Base-by-base conservation (phyloP, 2,329 filamentous ascomycete species). In the Epichloe aotearoae region DNA sequence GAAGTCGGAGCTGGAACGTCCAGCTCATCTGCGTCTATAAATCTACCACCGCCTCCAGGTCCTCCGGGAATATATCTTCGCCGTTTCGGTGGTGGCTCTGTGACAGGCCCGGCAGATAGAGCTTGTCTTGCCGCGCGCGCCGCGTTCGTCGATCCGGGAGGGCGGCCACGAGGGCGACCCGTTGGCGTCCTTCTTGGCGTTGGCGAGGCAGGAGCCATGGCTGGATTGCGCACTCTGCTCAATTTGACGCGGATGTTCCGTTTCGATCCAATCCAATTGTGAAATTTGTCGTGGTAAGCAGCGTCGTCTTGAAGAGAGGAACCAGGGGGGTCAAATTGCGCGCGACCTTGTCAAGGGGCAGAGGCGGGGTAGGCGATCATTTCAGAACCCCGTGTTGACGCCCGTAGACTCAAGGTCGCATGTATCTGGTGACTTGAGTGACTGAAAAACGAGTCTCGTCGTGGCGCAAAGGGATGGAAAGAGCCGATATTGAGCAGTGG, bases 21-120 rank as follows among this genome's bases (percentile, higher is more conserved):
- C 53, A 76, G 71, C 48, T 78, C 77, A 52, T 88, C 80, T 51
- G 83, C 75, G 58, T 94, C 87, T 37, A 93, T 73, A 65, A 89
- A 95, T 62, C 89, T 76, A 19, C 89, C 88, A 52, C 89, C 88
- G 44, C 89, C 89, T 39, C 88, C 88, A 52, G 88, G 84, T 3
- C 88, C 89, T 46, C 89, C 89, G 36, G 91, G 88, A 46, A 94
- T 79, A 69, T 95, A 96, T 67, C 81, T 78, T 58, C 83, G 76
- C 62, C 79, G 80, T 69, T 88, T 89, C 1, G 74, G 74, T 12
- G 84, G 82, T 26, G 83, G 82, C 57, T 85, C 83, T 46, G 74
- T 72, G 41, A 66, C 61, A 44, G 61, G 55, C 17, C 61, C 63
- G 17, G 61, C 59, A 26, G 62, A 61, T 39, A 61, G 63, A 15